Evolutionary conservation across 148 eudicot genomes (phyloP).

Genomic region (Gaultheria prostrata): DNA sequence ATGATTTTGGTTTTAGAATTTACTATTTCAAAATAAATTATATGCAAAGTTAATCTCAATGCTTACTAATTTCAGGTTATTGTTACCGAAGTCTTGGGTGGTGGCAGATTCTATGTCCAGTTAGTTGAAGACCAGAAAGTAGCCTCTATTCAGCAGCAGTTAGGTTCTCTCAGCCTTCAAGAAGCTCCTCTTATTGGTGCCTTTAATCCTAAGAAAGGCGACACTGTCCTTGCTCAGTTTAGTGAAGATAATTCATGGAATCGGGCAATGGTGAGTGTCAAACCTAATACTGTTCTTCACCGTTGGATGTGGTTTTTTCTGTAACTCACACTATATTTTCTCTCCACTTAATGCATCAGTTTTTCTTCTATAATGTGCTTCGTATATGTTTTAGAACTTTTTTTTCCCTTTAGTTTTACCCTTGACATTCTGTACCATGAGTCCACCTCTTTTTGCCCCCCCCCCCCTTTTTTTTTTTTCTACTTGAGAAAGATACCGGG

Average conservation of each 20-base stretch:
- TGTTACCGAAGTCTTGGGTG: constrained; percentile 80
- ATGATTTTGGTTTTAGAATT: background rate
- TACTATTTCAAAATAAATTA: background rate
- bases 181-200: constrained; percentile 74
- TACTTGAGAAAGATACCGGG: background rate
- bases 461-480: too few species aligned
- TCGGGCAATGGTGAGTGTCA: constrained; percentile 72
- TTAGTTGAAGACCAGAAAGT: constrained; percentile 59
- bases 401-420: background rate
- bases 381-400: background rate
- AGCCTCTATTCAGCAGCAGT: constrained; percentile 73
- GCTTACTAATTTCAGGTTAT: constrained; percentile 43
- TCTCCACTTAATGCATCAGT: background rate
- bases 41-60: constrained; percentile 2
- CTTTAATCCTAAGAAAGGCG: constrained; percentile 87
- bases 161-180: constrained; percentile 61
- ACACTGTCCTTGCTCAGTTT: constrained; percentile 80
- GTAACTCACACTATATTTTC: background rate
- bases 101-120: constrained; percentile 90
- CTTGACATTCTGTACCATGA: background rate
- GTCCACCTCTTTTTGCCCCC: background rate
- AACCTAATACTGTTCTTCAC: background rate
- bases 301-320: background rate
- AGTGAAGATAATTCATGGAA: constrained; percentile 91
- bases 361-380: background rate